These are phyloP conservation scores for Erodium texanum DNA, from an alignment of 441 rosid species.

Conservation along the genomic window DNA sequence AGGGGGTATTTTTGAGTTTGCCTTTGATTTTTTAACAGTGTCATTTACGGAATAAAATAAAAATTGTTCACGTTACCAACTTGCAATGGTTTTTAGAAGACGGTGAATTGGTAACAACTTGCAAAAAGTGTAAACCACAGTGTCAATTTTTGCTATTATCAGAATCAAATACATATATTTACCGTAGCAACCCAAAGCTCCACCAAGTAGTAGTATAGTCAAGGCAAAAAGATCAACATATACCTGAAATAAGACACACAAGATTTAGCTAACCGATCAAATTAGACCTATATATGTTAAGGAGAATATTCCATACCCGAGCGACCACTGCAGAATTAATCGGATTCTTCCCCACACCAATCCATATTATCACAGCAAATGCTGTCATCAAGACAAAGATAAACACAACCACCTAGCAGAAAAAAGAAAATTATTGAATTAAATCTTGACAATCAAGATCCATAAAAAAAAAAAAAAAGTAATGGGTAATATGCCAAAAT, in stretches of 20 bases:
- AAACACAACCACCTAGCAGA: constrained; percentile 35
- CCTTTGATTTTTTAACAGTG: too few species aligned
- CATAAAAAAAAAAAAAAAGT: background rate
- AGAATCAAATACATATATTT: constrained; percentile 21
- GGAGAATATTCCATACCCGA: constrained; percentile 26
- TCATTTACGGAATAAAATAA: too few species aligned
- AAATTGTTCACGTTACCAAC: too few species aligned
- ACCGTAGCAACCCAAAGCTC: constrained; percentile 55
- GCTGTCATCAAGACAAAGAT: constrained; percentile 42
- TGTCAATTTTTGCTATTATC: too few species aligned
- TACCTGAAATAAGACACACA: constrained; percentile 25
- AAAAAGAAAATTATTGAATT: background rate
- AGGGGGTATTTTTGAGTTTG: too few species aligned
- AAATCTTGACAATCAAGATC: background rate
- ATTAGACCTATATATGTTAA: background rate
- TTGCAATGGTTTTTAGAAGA: too few species aligned
- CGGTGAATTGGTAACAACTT: too few species aligned
- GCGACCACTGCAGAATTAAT: constrained; percentile 37
- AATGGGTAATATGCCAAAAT: background rate
- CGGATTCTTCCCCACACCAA: constrained; percentile 43
- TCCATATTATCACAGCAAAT: constrained; percentile 43
- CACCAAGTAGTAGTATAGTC: constrained; percentile 37
- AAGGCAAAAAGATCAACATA: constrained; percentile 36
- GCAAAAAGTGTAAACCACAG: too few species aligned
- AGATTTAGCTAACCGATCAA: background rate